phyloP scores from a whole-genome alignment of 441 rosid genomes.

The Euphorbia schlechtendalii region DNA sequence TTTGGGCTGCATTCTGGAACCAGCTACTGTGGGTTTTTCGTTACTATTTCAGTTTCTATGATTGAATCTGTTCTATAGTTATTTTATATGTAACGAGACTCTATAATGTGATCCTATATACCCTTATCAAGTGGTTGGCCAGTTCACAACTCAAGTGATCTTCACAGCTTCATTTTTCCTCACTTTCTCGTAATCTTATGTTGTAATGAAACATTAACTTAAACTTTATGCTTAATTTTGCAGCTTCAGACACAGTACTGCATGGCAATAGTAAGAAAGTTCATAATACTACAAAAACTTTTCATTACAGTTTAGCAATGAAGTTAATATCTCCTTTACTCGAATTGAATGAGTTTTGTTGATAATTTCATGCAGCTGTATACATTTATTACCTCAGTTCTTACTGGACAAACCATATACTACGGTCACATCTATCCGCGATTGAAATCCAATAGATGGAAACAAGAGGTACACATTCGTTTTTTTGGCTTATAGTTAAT shows the following conservation, averaged over 20 bases:
- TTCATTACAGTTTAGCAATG: neutral
- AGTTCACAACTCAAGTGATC: too few relatives aligned
- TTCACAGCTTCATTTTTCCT: neutral
- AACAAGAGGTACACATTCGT: slow-evolving; percentile 32
- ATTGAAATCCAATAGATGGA: slow-evolving; percentile 26
- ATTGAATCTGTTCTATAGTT: neutral
- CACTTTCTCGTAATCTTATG: too few relatives aligned
- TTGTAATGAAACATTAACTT: slow-evolving; percentile 10
- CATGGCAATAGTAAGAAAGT: slow-evolving; percentile 55
- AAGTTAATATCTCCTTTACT: slow-evolving; percentile 7
- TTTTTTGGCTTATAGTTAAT: neutral
- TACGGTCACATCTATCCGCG: slow-evolving; percentile 58
- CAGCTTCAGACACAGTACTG: slow-evolving; percentile 90
- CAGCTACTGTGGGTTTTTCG: slow-evolving; percentile 62
- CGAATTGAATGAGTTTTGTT: slow-evolving; percentile 16
- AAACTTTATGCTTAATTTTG: slow-evolving; percentile 26
- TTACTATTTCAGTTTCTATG: neutral
- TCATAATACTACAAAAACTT: neutral
- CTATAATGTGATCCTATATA: neutral
- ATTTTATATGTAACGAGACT: neutral
- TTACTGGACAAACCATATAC: slow-evolving; percentile 51
- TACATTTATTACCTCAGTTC: slow-evolving; percentile 48
- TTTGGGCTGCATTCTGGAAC: slow-evolving; percentile 75
- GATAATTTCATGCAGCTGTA: slow-evolving; percentile 42
- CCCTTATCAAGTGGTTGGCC: neutral